Percentiles rank a stretch among this genome's conserved stretches.
phyloP scores from a whole-genome alignment of 2,329 filamentous ascomycete species.

The Calonectria pteridis region DNA sequence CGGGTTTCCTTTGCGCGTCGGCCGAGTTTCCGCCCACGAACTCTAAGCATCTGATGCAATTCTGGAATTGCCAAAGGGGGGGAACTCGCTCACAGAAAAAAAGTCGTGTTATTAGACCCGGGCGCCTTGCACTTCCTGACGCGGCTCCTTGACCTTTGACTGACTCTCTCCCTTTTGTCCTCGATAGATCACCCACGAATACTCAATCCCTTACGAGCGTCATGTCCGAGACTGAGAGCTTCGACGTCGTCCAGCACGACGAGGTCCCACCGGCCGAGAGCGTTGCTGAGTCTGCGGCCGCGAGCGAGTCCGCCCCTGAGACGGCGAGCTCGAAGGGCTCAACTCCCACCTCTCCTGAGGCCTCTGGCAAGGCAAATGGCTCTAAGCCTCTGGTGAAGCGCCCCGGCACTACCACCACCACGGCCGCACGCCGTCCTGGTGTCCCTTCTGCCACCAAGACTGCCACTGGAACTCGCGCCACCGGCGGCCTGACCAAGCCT shows the following conservation, averaged over 20 bases:
- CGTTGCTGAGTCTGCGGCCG: constrained; percentile 39
- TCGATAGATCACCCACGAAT: constrained; percentile 32
- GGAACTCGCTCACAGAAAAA: not conserved
- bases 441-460: constrained; percentile 45
- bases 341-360: constrained; percentile 49
- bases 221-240: constrained; percentile 63
- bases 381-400: constrained; percentile 52
- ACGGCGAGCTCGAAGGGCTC: constrained; percentile 44
- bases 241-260: constrained; percentile 59
- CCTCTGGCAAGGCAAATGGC: constrained; percentile 49
- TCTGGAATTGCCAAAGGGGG: not conserved
- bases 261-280: constrained; percentile 52
- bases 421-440: constrained; percentile 50
- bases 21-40: constrained; percentile 19
- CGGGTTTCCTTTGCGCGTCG: constrained; percentile 6
- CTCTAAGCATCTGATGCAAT: constrained; percentile 20
- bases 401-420: constrained; percentile 48
- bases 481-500: constrained; percentile 60
- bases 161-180: constrained; percentile 11
- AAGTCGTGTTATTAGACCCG: constrained; percentile 23
- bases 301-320: constrained; percentile 41
- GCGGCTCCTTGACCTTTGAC: constrained; percentile 2
- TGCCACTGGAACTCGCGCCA: constrained; percentile 51
- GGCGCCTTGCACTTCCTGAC: not conserved
- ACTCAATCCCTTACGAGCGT: constrained; percentile 31